Base-by-base conservation (phyloP, 2,329 filamentous ascomycete genomes). In the Beauveria sp. region DNA sequence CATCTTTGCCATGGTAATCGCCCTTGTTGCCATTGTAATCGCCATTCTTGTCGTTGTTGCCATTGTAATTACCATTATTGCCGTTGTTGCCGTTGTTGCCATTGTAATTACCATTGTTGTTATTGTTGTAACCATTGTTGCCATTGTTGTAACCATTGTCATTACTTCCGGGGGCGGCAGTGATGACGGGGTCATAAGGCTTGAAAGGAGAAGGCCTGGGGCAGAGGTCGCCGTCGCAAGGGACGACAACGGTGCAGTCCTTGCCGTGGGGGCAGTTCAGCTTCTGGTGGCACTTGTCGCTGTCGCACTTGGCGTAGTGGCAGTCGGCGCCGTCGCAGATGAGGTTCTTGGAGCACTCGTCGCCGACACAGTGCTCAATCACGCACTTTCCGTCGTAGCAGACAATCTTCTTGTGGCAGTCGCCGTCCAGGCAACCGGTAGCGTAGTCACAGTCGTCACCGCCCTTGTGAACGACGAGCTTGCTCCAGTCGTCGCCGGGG, bases 381-480 rank as follows among this genome's bases (percentile, higher is more conserved):
- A 62, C 61, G 66, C 72, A 76, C 60, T 70, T 64, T 59, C 64
- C 66, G 51, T 69, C 67, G 63, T 66, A 66, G 71, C 72, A 76
- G 66, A 70, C 65, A 55, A 73, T 63, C 69, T 74, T 74, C 62
- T 68, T 68, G 57, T 65, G 55, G 61, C 67, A 70, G 40, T 69
- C 67, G 2, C 66, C 58, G 40, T 61, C 64, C 22, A 67, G n/a
- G 65, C 58, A 60, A 28, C 66, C 67, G 34, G 65, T 18, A 55
- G 66, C 56, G 63, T 65, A 71, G 59, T 66, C 66, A 69, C 71
- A 73, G 37, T 69, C 51, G 12, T 67, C 62, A 5, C 65, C 63
- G 5, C 65, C 67, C 20, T 67, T 48, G 69, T 69, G 74, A 62
- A 67, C 54, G 60, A 72, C 64, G 47, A 72, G 69, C 63, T 67